Conservation (phyloP, 2,329 filamentous ascomycete genomes). For the Fusarium transvaalense region DNA sequence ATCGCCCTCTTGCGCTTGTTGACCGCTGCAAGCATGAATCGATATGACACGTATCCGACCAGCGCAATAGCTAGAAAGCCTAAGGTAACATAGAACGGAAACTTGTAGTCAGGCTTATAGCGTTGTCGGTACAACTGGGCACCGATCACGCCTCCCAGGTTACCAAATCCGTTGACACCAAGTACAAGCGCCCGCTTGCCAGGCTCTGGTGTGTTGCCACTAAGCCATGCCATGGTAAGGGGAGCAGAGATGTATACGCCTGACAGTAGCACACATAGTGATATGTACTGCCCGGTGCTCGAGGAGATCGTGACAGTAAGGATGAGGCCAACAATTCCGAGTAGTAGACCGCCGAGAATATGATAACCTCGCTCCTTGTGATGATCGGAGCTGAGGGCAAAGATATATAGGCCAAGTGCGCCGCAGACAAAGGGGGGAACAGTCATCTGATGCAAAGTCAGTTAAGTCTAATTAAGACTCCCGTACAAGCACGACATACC, state of each 20-base stretch:
- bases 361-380: constrained; percentile 46
- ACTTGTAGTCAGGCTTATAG: constrained; percentile 41
- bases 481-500: constrained; percentile 23
- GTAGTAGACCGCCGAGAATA: constrained; percentile 43
- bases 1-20: constrained; percentile 39
- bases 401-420: constrained; percentile 46
- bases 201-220: constrained; percentile 48
- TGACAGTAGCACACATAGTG: constrained; percentile 45
- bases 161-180: constrained; percentile 49
- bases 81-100: constrained; percentile 47
- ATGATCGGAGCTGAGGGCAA: constrained; percentile 47
- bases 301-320: constrained; percentile 45
- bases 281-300: constrained; percentile 41
- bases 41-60: constrained; percentile 43
- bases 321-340: constrained; percentile 43
- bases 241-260: constrained; percentile 47
- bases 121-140: constrained; percentile 45
- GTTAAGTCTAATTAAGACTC: background rate
- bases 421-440: constrained; percentile 48
- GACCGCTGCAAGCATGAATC: constrained; percentile 38
- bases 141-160: constrained; percentile 46
- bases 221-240: constrained; percentile 48
- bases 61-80: constrained; percentile 42
- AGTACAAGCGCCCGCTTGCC: constrained; percentile 48
- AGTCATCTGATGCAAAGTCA: constrained; percentile 40